Percentiles rank a stretch among this genome's conserved stretches.
These are phyloP conservation scores for Spizellomyces sp. DNA, from an alignment of 192 early-diverging fungal genomes.

Conservation along the genomic window DNA sequence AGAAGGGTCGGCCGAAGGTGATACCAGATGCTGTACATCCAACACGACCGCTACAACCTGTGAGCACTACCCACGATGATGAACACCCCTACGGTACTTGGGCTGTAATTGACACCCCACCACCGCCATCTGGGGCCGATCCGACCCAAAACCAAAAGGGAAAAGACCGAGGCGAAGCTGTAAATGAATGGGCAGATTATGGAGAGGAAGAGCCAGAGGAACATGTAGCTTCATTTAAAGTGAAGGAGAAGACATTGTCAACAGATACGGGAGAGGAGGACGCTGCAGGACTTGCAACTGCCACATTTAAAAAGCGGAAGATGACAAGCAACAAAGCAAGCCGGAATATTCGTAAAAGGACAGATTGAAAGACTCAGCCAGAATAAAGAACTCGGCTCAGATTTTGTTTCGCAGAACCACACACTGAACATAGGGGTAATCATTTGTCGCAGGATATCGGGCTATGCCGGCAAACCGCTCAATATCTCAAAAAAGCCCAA, in stretches of 20 bases:
- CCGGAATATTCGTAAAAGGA: constrained; percentile 10
- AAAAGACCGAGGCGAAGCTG: not conserved
- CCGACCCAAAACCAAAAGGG: not conserved
- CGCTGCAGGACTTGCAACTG: not conserved
- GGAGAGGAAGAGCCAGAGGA: constrained; percentile 31
- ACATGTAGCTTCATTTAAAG: constrained; percentile 12
- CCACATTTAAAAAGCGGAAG: constrained; percentile 33
- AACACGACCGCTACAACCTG: not conserved
- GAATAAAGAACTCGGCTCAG: too few species aligned
- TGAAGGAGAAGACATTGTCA: constrained; percentile 11
- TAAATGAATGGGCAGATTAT: constrained; percentile 23
- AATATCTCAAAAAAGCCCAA: not conserved
- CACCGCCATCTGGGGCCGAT: not conserved
- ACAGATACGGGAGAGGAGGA: constrained; percentile 1
- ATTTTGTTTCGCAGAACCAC: too few species aligned
- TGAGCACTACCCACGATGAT: not conserved
- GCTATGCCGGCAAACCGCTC: too few species aligned
- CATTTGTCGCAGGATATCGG: too few species aligned
- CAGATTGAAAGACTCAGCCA: not conserved
- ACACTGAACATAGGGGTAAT: too few species aligned
- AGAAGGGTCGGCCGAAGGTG: not conserved
- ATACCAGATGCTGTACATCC: not conserved
- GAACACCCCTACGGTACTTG: constrained; percentile 27
- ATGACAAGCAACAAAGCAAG: not conserved
- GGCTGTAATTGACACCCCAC: constrained; percentile 9